Evolutionary conservation across 225 moss, liverwort and hornwort genomes (phyloP), one percentile per base, ranked within the genome.

Genomic region (Neckera pumila): DNA sequence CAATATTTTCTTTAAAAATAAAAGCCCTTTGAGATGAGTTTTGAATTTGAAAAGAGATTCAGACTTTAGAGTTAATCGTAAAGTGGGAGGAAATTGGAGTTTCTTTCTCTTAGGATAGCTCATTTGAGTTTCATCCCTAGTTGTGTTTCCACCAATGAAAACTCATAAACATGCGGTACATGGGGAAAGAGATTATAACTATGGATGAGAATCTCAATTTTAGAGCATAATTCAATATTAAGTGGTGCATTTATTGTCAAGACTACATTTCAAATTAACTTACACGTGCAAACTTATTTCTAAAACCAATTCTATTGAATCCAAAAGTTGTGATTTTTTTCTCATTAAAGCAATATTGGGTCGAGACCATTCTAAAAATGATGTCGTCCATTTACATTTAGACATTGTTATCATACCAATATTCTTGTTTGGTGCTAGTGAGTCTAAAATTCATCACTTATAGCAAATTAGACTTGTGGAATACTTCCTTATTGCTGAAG

Each of bases 211-310:
- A 28, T 73, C 45, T 28, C 5, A 9, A 73, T 15, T 73, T 18
- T 10, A 47, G 10, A 47, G 2, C 11, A 45, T 18, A 73, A 30
- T 0, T 17, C 6, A 30, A 73, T 26, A 71, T 2, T 5, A 45
- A 70, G 25, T 40, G 2, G 40, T 40, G 25, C 25, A 25, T 8
- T 25, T 38, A 38, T 69, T 23, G 23, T 38, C 0, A 0, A 1
- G 38, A 25, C n/a, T 42, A 42, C 26, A 26, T 42, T 40, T 42
- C 14, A 40, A 42, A 71, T 71, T 71, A 71, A 8, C 14, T 70
- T 70, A 5, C 4, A 40, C 2, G 0, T 40, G 6, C 0, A 70
- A 0, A 30, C 2, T 0, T 0, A 2, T 45, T 43, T 17, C 45
- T 2, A 43, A 1, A 0, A 72, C 5, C 0, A 72, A 16, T 3